Conservation (phyloP, 768 basidiomycete species). For the Lactarius vividus region DNA sequence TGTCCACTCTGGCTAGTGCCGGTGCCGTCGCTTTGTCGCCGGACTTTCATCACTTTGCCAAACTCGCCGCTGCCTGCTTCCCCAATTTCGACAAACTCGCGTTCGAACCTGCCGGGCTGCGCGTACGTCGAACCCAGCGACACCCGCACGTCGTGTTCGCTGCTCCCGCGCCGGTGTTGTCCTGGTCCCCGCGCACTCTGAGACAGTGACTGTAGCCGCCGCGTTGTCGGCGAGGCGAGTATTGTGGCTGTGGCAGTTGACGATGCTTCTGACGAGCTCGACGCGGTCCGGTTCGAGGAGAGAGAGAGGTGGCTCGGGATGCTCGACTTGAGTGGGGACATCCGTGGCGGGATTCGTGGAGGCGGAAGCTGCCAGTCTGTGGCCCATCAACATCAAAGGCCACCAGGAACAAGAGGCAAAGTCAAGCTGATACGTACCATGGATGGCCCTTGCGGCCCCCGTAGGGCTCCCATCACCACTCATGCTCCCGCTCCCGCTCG, state of each 20-base stretch:
- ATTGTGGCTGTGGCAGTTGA: conserved; percentile 34
- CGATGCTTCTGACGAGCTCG: conserved; percentile 49
- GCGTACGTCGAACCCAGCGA: conserved; percentile 38
- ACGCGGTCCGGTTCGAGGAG: conserved; percentile 48
- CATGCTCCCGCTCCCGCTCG: conserved; percentile 52
- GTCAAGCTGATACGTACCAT: conserved; percentile 42
- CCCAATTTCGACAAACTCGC: conserved; percentile 75
- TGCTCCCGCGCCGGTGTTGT: conserved; percentile 9
- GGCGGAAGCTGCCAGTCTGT: conserved; percentile 58
- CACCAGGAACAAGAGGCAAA: neutral
- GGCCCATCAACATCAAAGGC: conserved; percentile 2
- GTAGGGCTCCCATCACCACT: conserved; percentile 47
- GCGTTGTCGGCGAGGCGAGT: conserved; percentile 15
- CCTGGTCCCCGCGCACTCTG: neutral
- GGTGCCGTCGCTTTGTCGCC: conserved; percentile 50
- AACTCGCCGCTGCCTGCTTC: conserved; percentile 91
- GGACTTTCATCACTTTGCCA: conserved; percentile 86
- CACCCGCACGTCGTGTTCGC: neutral
- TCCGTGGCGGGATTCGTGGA: conserved; percentile 46
- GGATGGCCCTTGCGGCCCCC: conserved; percentile 59
- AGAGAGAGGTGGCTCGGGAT: conserved; percentile 37
- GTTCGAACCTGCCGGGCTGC: conserved; percentile 68
- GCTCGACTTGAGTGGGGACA: conserved; percentile 46
- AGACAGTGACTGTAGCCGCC: neutral
- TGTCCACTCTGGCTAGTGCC: conserved; percentile 24